Evolutionary conservation across 1,284 basidiomycete genomes (phyloP).

Genomic region (Boletus holoroseus): DNA sequence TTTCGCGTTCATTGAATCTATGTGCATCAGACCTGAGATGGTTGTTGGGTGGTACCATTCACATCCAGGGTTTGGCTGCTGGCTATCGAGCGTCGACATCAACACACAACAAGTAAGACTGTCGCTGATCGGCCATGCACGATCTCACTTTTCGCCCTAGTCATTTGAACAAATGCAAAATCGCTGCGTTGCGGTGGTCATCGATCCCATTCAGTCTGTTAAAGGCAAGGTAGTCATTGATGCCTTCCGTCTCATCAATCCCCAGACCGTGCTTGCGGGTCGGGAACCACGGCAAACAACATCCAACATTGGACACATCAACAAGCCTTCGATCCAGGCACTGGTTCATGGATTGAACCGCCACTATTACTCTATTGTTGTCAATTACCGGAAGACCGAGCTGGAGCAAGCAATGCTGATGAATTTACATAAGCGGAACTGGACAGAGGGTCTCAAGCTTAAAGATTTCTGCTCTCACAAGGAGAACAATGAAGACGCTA

Average conservation of each 20-base stretch:
- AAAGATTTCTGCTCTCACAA: conserved; percentile 85
- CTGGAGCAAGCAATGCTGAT: conserved; percentile 97
- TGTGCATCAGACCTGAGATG: conserved; percentile 77
- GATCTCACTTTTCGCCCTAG: conserved; percentile 40
- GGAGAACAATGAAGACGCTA: conserved; percentile 81
- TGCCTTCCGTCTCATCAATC: conserved; percentile 94
- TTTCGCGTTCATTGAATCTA: conserved; percentile 3
- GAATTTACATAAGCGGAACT: conserved; percentile 96
- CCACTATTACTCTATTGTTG: conserved; percentile 95
- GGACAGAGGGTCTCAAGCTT: conserved; percentile 92
- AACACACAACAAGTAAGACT: conserved; percentile 90
- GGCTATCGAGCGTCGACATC: conserved; percentile 98
- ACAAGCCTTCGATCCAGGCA: conserved; percentile 97
- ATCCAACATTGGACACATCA: conserved; percentile 97
- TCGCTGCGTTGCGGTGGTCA: conserved; percentile 94
- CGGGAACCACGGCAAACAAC: conserved; percentile 97
- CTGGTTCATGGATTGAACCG: conserved; percentile 93
- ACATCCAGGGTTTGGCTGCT: conserved; percentile 99
- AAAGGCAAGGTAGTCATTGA: conserved; percentile 99
- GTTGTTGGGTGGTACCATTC: conserved; percentile 99
- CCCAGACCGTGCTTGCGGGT: conserved; percentile 79
- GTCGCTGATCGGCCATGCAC: conserved; percentile 5
- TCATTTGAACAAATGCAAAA: conserved; percentile 96
- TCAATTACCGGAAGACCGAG: conserved; percentile 96
- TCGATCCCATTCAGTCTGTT: conserved; percentile 99